Evolutionary conservation across 345 rosid genomes (phyloP), one percentile per base, ranked within the genome.

Genomic region (Aquilaria sinensis): DNA sequence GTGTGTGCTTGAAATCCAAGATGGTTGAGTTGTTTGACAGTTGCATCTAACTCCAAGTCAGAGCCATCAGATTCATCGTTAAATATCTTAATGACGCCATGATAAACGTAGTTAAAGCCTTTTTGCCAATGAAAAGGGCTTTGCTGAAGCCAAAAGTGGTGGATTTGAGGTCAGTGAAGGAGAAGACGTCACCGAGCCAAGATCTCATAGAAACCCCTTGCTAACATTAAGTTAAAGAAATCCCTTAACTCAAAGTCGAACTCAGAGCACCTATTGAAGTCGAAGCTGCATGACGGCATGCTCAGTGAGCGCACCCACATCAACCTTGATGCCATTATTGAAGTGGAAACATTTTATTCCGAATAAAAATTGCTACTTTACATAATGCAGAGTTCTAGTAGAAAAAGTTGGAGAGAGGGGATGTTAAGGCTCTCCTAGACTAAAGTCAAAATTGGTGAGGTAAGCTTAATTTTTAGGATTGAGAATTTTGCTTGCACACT

Each of bases 271-370:
- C 95, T 74, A 14, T 90, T 85, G 23, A 16, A 16, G 72, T 83
- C 92, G n/a, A 78, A 58, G 51, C 63, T 85, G 15, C 86, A 74
- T 2, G 93, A 93, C 4, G 94, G 96, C 14, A 93, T 82, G 73
- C 98, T 93, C 51, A 93, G 65, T 31, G 97, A 90, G 10, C 94
- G 82, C 3, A 92, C 90, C 98, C 95, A 93, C 0, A 97, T 87
- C 61, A 85, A 78, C 68, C 79, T 83, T 10, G 68, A 65, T 6
- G 96, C 85, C 41, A 66, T 81, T 88, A 13, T 81, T 78, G 83
- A 93, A 93, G 78, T 93, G 97, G 74, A 93, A 93, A 70, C 98
- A 90, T 87, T 88, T 93, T 97, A 90, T 93, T 58, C 32, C 23
- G 0, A 16, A 16, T 16, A 16, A 16, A 16, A 16, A 16, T 16